Evolutionary conservation across 306 rosid species (phyloP).

Genomic region (cucumber (Cucumis sativus)): Cucumber_9930_V3 NC_026658.2:2609501-2610000

Average conservation of each 20-base stretch:
- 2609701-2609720: too few species aligned
- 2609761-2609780: too few species aligned
- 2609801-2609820: neutral
- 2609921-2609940: conserved; percentile 1
- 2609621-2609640: neutral
- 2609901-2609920: neutral
- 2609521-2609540: neutral
- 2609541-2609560: neutral
- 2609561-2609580: neutral
- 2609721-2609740: too few species aligned
- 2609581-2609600: neutral
- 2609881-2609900: neutral
- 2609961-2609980: neutral
- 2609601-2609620: neutral
- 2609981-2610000: too few species aligned
- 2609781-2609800: neutral
- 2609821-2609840: neutral
- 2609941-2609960: neutral
- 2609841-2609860: neutral
- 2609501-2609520: neutral
- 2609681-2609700: too few species aligned
- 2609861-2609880: neutral
- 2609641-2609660: neutral
- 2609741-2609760: too few species aligned
- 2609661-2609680: too few species aligned